These are phyloP conservation scores for Elasticomyces elasticus DNA, from an alignment of 495 filamentous ascomycete species.

Conservation along the genomic window DNA sequence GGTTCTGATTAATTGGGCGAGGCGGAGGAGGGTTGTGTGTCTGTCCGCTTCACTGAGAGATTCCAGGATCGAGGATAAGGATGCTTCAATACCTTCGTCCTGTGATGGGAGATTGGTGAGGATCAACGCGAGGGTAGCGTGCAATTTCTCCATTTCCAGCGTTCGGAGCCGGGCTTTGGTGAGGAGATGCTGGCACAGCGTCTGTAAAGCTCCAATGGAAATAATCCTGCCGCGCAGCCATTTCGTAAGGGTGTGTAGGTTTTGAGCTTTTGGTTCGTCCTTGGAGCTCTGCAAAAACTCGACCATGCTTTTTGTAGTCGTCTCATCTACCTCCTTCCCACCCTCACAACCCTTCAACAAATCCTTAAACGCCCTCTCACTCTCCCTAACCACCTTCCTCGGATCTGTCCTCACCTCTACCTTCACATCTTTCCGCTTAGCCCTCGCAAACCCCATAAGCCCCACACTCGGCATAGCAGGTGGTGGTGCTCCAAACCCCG, in stretches of 20 bases:
- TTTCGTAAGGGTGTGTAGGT: background rate
- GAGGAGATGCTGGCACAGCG: too few relatives aligned
- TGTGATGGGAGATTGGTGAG: background rate
- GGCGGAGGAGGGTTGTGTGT: background rate
- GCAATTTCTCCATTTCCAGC: background rate
- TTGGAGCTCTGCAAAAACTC: constrained; percentile 5
- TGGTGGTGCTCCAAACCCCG: background rate
- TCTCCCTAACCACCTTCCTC: background rate
- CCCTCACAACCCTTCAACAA: background rate
- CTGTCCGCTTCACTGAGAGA: background rate
- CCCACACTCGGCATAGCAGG: background rate
- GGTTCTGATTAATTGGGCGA: background rate
- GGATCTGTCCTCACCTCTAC: background rate
- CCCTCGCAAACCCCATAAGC: background rate
- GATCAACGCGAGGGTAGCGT: background rate
- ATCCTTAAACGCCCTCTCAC: background rate
- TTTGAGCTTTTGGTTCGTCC: constrained; percentile 3
- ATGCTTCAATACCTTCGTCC: background rate
- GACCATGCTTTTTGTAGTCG: background rate
- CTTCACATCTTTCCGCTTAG: background rate
- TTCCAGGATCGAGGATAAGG: background rate
- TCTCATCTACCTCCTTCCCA: background rate
- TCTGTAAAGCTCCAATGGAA: background rate
- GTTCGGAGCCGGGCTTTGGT: constrained; percentile 7
- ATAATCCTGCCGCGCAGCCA: background rate